Evolutionary conservation across 1,284 basidiomycete genomes (phyloP).

Genomic region (Ganoderma boninense): DNA sequence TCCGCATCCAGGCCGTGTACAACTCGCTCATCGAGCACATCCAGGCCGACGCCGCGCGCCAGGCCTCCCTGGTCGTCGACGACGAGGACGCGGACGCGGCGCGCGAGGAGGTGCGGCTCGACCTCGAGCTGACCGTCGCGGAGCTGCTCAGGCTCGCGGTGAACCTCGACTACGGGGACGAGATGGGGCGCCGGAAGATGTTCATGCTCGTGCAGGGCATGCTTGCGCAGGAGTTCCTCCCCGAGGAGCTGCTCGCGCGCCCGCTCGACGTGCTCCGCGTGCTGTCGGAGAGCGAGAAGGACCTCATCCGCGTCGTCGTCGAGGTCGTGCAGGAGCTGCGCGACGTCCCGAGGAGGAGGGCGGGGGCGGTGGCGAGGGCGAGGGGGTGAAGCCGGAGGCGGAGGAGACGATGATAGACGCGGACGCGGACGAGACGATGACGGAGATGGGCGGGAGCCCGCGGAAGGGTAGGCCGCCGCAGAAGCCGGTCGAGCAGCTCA

Average conservation of each 20-base stretch:
- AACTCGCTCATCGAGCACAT: constrained; percentile 68
- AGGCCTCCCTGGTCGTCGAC: constrained; percentile 46
- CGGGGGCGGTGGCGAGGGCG: constrained; percentile 38
- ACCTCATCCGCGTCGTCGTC: constrained; percentile 93
- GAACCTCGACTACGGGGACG: constrained; percentile 92
- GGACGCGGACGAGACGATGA: constrained; percentile 44
- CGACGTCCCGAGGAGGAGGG: constrained; percentile 56
- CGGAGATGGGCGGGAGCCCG: constrained; percentile 40
- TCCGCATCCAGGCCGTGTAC: constrained; percentile 84
- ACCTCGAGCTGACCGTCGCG: constrained; percentile 79
- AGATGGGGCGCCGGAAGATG: constrained; percentile 94
- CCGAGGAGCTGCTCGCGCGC: constrained; percentile 79
- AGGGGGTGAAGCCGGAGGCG: constrained; percentile 28
- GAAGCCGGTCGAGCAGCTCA: constrained; percentile 59
- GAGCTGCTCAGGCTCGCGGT: constrained; percentile 87
- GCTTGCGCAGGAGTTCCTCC: constrained; percentile 85
- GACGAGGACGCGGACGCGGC: constrained; percentile 55
- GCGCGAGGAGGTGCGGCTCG: constrained; percentile 65
- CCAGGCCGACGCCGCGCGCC: constrained; percentile 50
- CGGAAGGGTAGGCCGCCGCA: constrained; percentile 42
- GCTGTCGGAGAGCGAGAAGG: constrained; percentile 87
- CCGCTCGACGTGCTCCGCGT: constrained; percentile 90
- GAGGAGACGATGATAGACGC: constrained; percentile 11
- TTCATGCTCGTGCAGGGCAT: constrained; percentile 90
- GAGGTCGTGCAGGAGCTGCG: constrained; percentile 92